Conservation (phyloP, 768 basidiomycete genomes). For the Cystobasidium tubakii region DNA sequence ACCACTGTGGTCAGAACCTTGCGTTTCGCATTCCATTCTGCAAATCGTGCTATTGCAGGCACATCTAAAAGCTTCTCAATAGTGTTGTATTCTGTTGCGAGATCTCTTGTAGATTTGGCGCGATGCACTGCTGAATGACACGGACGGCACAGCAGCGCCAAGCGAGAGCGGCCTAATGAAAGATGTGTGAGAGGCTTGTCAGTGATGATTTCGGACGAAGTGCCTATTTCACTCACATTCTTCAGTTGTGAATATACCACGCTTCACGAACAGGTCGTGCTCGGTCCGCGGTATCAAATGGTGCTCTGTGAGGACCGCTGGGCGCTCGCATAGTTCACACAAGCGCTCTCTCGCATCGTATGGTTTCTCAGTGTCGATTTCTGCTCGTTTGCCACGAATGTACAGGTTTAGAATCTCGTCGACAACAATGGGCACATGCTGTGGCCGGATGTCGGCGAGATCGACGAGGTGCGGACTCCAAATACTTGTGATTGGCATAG, state of each 20-base stretch:
- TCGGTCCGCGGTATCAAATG: conserved; percentile 29
- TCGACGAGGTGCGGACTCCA: conserved; percentile 7
- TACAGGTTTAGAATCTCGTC: conserved; percentile 3
- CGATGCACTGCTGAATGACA: conserved; percentile 26
- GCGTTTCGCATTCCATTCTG: conserved; percentile 31
- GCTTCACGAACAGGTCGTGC: conserved; percentile 21
- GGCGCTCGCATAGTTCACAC: conserved; percentile 29
- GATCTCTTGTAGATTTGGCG: conserved; percentile 13
- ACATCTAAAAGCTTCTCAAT: conserved; percentile 22
- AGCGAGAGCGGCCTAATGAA: conserved; percentile 4
- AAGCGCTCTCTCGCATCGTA: background rate
- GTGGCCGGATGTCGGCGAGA: background rate
- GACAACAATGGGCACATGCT: conserved; percentile 7
- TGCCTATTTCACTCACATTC: no score
- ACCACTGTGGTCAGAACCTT: conserved; percentile 22
- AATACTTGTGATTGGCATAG: conserved; percentile 2
- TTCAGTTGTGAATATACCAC: conserved; percentile 11
- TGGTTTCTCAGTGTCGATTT: background rate
- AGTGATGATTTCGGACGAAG: no score
- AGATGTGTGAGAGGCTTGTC: background rate
- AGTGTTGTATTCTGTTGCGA: conserved; percentile 25
- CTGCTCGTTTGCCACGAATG: background rate
- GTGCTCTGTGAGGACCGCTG: conserved; percentile 22
- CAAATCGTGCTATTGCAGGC: conserved; percentile 22
- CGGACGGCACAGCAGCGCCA: conserved; percentile 22